phyloP scores from a whole-genome alignment of 2,329 filamentous ascomycete species.

The Diaporthe citriasiana region DNA sequence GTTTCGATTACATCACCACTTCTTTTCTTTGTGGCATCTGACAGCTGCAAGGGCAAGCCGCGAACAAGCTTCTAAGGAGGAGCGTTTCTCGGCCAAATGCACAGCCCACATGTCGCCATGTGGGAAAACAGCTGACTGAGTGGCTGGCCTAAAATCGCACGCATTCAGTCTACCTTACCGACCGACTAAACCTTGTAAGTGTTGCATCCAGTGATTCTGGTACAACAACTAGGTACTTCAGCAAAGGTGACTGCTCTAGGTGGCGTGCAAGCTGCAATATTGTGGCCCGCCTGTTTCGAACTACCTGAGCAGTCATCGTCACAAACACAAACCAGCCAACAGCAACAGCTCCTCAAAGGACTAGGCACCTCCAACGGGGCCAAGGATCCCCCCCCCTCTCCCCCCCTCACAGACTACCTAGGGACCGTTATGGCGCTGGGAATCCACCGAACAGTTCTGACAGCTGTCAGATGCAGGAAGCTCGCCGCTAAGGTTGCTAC shows the following conservation, averaged over 20 bases:
- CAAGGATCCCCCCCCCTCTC: neutral
- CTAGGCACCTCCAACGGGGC: neutral
- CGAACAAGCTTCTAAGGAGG: neutral
- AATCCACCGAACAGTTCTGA: neutral
- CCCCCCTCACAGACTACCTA: no score
- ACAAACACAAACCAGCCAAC: neutral
- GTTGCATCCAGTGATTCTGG: no score
- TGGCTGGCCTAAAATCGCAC: neutral
- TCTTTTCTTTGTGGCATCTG: neutral
- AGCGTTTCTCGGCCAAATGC: neutral
- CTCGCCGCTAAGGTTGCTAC: constrained; percentile 9
- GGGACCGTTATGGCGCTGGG: neutral
- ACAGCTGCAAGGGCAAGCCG: constrained; percentile 8
- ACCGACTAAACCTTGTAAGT: neutral
- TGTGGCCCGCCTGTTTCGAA: neutral
- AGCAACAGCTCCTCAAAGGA: neutral
- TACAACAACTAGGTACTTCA: neutral
- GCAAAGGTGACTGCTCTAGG: neutral
- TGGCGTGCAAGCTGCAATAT: neutral
- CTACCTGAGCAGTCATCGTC: neutral
- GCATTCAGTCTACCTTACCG: neutral
- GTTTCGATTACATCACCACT: constrained; percentile 40
- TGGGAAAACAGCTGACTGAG: neutral
- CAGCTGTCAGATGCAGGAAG: constrained; percentile 10
- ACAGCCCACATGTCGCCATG: neutral